Evolutionary conservation across 2,329 filamentous ascomycete genomes (phyloP).

Genomic region (Aspergillus persii): DNA sequence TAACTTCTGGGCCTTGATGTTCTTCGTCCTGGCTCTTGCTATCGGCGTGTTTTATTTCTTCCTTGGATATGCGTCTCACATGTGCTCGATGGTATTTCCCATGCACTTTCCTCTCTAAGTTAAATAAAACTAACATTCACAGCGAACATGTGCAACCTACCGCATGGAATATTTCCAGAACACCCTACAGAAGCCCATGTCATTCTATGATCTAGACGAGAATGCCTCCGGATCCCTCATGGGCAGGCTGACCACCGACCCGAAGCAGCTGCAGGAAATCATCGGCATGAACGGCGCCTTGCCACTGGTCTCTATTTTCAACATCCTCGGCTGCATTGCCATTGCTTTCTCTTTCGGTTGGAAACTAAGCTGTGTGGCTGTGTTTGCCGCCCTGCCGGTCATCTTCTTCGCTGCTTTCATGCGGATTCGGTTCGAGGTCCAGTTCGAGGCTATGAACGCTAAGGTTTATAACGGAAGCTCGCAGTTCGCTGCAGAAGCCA

Average conservation of each 20-base stretch:
- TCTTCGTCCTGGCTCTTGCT: conserved; percentile 53
- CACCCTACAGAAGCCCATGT: conserved; percentile 8
- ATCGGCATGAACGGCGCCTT: conserved; percentile 47
- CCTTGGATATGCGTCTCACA: conserved; percentile 48
- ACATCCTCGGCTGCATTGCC: conserved; percentile 61
- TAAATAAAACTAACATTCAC: not conserved
- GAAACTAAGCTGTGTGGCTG: conserved; percentile 69
- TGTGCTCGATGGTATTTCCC: conserved; percentile 44
- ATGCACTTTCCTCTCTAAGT: conserved; percentile 25
- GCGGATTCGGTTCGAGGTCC: conserved; percentile 61
- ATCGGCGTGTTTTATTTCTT: conserved; percentile 45
- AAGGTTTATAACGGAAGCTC: conserved; percentile 69
- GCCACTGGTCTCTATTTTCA: conserved; percentile 64
- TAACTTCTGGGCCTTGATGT: conserved; percentile 56
- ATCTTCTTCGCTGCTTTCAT: conserved; percentile 51
- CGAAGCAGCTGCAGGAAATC: conserved; percentile 51
- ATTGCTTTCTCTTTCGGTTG: conserved; percentile 72
- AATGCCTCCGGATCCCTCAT: conserved; percentile 12
- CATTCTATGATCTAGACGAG: conserved; percentile 11
- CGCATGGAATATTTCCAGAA: conserved; percentile 12
- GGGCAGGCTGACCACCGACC: conserved; percentile 37
- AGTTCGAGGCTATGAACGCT: conserved; percentile 67
- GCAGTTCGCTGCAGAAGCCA: conserved; percentile 71
- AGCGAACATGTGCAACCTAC: conserved; percentile 8
- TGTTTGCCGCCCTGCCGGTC: conserved; percentile 58